These are phyloP conservation scores for Byssothecium circinans DNA, from an alignment of 2,329 filamentous ascomycete species.

Conservation along the genomic window DNA sequence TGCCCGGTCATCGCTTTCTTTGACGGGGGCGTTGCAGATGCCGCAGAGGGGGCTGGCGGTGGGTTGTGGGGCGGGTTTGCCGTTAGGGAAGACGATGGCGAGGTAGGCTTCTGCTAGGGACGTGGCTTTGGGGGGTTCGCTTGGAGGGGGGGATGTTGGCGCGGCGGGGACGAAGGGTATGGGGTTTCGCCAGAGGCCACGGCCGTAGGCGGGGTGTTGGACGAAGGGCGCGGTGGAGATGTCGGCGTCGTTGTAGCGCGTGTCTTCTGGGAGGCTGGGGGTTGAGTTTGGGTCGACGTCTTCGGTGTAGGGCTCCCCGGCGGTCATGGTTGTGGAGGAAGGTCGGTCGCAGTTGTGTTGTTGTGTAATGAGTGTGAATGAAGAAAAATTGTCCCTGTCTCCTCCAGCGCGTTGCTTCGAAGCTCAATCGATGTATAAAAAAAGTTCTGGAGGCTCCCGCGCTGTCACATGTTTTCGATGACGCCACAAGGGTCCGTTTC, in stretches of 20 bases:
- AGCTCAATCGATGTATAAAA: too few relatives aligned
- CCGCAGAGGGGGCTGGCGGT: slow-evolving; percentile 30
- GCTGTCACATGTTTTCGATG: slow-evolving; percentile 6
- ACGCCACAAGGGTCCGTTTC: slow-evolving; percentile 4
- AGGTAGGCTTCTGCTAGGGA: slow-evolving; percentile 65
- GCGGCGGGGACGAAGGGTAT: slow-evolving; percentile 62
- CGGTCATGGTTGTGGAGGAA: too few relatives aligned
- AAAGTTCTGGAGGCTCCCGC: neutral
- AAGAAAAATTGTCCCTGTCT: too few relatives aligned
- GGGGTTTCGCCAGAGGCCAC: slow-evolving; percentile 63
- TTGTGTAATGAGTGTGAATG: too few relatives aligned
- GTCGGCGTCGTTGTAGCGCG: slow-evolving; percentile 47
- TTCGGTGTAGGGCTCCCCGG: too few relatives aligned
- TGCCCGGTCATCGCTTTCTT: slow-evolving; percentile 47
- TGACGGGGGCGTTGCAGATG: slow-evolving; percentile 42
- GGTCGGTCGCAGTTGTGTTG: too few relatives aligned
- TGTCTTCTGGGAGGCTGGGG: slow-evolving; percentile 16
- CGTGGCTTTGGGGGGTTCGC: slow-evolving; percentile 40
- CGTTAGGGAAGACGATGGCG: slow-evolving; percentile 63
- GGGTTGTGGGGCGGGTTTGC: slow-evolving; percentile 18
- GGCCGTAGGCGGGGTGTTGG: slow-evolving; percentile 60
- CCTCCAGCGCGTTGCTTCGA: too few relatives aligned
- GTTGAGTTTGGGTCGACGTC: too few relatives aligned
- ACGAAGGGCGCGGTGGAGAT: slow-evolving; percentile 62
- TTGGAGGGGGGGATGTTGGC: slow-evolving; percentile 18